Base-by-base conservation (phyloP, 139 green algal genomes). In the Chlamydomonas sphaeroides region DNA sequence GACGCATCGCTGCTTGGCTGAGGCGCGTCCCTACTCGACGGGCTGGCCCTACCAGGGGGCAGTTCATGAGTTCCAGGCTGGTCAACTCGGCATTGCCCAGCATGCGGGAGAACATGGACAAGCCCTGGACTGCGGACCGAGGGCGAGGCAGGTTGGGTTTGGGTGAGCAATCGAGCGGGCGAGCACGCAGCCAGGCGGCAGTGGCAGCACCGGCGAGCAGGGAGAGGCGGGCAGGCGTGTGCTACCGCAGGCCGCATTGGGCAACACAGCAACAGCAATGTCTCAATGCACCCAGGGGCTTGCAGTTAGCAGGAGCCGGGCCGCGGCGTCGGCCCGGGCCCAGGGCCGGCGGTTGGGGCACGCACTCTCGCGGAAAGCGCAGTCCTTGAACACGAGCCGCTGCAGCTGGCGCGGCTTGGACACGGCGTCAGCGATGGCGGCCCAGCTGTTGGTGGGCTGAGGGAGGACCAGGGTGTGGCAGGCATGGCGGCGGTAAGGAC, bases 361-460 rank as follows among this genome's bases (percentile, higher is more conserved):
- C 65, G 38, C 36, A 88, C 84, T 68, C 48, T 82, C 81, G 30
- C 57, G 70, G 68, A 93, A 80, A 0, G 33, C 62, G 76, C 89
- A 93, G 65, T 90, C 79, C 65, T 89, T 91, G 26, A 93, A 67
- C 32, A 61, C 79, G 0, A 93, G 70, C 28, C 81, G 84, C 71
- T 86, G 61, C 38, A 93, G 78, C 5, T 53, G 41, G 25, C 51
- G 81, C 65, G 70, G 84, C 66, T 91, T 91, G 42, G 73, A 87
- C 63, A 72, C 87, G 5, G 84, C 68, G 23, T 93, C 89, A 2
- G 88, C 85, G 32, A 93, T 72, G 7, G 87, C 79, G 89, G 86
- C 78, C 90, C 51, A 97, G 26, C 62, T 79, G 79, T 91, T 91
- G 38, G 85, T 71, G 48, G 67, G 87, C 83, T 88, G 83, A 75